A percentile compares a stretch with the other conserved stretches of the same genome.
Conservation (phyloP, 1,284 basidiomycete genomes). For the Pyrrhoderma lamaoense region DNA sequence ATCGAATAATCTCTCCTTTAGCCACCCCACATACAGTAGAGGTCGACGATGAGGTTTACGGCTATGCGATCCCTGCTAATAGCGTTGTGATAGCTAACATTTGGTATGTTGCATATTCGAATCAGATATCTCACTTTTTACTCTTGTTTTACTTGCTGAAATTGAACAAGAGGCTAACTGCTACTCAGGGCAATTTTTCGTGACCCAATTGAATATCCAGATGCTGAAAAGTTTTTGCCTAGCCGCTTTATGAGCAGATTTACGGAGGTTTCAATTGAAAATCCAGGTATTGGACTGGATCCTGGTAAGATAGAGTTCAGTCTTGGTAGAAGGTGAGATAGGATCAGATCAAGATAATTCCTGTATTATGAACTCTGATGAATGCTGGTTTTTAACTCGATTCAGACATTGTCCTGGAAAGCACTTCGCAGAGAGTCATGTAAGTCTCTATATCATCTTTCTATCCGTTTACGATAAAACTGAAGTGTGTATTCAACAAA, state of each 20-base stretch:
- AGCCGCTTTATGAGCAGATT: constrained; percentile 15
- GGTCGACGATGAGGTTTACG: constrained; percentile 17
- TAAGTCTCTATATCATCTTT: background rate
- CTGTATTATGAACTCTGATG: no score
- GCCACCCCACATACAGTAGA: constrained; percentile 15
- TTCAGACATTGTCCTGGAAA: constrained; percentile 20
- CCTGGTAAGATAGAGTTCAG: constrained; percentile 8
- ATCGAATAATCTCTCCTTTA: constrained; percentile 15
- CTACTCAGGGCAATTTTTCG: constrained; percentile 16
- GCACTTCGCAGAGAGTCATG: constrained; percentile 13
- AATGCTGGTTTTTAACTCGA: constrained; percentile 2
- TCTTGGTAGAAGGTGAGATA: constrained; percentile 10
- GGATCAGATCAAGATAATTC: background rate
- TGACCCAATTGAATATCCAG: constrained; percentile 11
- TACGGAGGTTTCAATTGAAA: no score
- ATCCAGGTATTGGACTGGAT: no score
- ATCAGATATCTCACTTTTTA: background rate
- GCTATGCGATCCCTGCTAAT: constrained; percentile 18
- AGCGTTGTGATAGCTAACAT: constrained; percentile 17
- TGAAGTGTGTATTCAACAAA: no score
- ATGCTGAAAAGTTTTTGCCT: constrained; percentile 9
- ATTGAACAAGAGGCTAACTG: background rate
- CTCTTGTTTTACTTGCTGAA: background rate
- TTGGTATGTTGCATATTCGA: constrained; percentile 11
- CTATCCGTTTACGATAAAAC: background rate